Conservation (phyloP, 768 basidiomycete species). For the Panus rudis region DNA sequence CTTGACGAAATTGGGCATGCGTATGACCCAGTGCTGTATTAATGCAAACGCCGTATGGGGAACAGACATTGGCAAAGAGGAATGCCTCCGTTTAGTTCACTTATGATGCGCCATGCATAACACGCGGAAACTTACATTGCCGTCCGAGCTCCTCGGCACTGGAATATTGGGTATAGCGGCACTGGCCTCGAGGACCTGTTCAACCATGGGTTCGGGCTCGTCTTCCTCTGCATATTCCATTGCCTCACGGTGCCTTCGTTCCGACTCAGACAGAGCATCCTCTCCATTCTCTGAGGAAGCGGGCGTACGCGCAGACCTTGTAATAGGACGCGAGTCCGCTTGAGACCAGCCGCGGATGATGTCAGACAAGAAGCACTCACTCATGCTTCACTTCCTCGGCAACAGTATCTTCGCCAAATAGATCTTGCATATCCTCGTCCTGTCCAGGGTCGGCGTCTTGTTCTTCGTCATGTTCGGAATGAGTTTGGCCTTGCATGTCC, state of each 20-base stretch:
- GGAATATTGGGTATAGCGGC: constrained; percentile 85
- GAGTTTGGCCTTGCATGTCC: constrained; percentile 1
- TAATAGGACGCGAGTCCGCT: no score
- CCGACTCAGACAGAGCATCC: constrained; percentile 55
- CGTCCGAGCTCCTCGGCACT: constrained; percentile 72
- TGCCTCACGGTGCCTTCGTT: constrained; percentile 50
- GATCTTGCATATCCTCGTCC: constrained; percentile 66
- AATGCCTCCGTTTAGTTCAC: no score
- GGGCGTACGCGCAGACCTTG: constrained; percentile 18
- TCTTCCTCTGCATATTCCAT: constrained; percentile 77
- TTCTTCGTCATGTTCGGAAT: constrained; percentile 4
- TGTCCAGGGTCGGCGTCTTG: constrained; percentile 12
- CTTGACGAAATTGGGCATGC: constrained; percentile 90
- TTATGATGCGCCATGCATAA: constrained; percentile 3
- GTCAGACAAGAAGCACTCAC: no score
- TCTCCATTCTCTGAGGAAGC: constrained; percentile 24
- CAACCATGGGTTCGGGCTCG: constrained; percentile 47
- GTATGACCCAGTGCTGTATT: constrained; percentile 79
- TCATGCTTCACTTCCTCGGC: constrained; percentile 40
- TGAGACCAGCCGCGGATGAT: no score
- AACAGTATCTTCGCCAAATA: constrained; percentile 71
- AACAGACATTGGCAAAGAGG: no score
- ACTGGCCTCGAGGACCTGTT: constrained; percentile 56
- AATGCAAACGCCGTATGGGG: background rate
- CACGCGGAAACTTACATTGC: constrained; percentile 49